phyloP scores from a whole-genome alignment of 2,329 filamentous ascomycete genomes.

The Leptographium procerum region DNA sequence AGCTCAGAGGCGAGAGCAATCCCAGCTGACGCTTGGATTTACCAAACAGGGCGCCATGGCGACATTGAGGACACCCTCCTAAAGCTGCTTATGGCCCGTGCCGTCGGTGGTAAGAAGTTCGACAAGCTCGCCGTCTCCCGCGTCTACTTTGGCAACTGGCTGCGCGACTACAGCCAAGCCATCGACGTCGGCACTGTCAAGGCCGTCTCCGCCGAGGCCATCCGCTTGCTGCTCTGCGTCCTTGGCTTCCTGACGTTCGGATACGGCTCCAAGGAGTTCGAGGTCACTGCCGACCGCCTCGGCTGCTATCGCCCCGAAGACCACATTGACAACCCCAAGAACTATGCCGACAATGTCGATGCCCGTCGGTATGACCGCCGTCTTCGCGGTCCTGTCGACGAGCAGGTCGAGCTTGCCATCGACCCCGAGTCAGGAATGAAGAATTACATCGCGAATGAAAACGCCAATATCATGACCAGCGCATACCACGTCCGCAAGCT shows the following conservation, averaged over 20 bases:
- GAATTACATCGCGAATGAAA: constrained; percentile 88
- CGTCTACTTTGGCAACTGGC: constrained; percentile 95
- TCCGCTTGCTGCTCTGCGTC: constrained; percentile 79
- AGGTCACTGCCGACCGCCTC: constrained; percentile 67
- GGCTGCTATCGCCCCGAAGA: constrained; percentile 75
- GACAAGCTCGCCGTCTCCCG: constrained; percentile 77
- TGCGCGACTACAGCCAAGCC: constrained; percentile 85
- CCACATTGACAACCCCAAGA: constrained; percentile 69
- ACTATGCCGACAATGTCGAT: constrained; percentile 82
- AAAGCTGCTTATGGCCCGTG: constrained; percentile 51
- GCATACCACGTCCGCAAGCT: constrained; percentile 65
- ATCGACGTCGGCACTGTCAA: constrained; percentile 91
- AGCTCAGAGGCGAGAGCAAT: no score
- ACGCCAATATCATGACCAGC: constrained; percentile 67
- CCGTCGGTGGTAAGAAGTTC: constrained; percentile 66
- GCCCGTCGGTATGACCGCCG: constrained; percentile 71
- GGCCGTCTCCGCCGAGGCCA: constrained; percentile 79
- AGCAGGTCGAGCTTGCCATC: constrained; percentile 64
- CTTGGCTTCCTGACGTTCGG: constrained; percentile 85
- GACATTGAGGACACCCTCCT: constrained; percentile 90
- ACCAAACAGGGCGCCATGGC: constrained; percentile 63
- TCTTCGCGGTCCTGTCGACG: constrained; percentile 72
- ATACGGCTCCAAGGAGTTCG: constrained; percentile 73
- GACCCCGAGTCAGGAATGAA: constrained; percentile 71
- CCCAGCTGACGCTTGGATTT: not conserved